Conservation (phyloP, 208 protist genomes). For the Entamoeba invadens region DNA sequence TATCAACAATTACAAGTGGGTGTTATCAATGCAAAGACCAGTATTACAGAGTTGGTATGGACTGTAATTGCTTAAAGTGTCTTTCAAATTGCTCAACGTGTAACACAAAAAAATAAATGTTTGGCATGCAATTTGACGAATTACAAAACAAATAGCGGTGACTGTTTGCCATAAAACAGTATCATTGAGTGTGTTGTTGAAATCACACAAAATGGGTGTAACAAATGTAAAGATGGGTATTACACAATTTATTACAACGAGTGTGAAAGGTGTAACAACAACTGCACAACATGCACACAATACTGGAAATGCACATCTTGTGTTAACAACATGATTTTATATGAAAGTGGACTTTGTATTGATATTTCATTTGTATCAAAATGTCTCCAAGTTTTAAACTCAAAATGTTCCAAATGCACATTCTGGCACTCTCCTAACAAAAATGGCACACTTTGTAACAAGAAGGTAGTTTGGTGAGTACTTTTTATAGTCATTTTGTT, state of each 20-base stretch:
- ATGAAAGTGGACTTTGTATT: background rate
- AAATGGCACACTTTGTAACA: background rate
- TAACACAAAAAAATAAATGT: background rate
- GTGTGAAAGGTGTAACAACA: background rate
- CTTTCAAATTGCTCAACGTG: background rate
- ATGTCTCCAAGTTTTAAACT: background rate
- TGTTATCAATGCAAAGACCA: background rate
- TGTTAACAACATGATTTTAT: background rate
- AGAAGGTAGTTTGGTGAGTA: background rate
- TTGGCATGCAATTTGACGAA: background rate
- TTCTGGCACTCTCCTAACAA: too few relatives aligned
- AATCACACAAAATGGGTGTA: background rate
- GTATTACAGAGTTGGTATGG: background rate
- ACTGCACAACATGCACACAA: background rate
- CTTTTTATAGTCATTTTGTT: too few relatives aligned
- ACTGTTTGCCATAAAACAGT: background rate
- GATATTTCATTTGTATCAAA: background rate
- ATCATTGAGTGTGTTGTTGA: background rate
- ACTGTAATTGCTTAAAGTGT: background rate
- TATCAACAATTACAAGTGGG: background rate
- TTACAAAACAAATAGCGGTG: background rate
- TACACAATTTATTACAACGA: background rate
- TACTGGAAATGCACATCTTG: background rate
- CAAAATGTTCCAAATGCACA: background rate
- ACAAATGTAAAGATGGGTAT: background rate